These are phyloP conservation scores for Neospermospora avenae DNA, from an alignment of 2,329 filamentous ascomycete genomes.

Conservation along the genomic window DNA sequence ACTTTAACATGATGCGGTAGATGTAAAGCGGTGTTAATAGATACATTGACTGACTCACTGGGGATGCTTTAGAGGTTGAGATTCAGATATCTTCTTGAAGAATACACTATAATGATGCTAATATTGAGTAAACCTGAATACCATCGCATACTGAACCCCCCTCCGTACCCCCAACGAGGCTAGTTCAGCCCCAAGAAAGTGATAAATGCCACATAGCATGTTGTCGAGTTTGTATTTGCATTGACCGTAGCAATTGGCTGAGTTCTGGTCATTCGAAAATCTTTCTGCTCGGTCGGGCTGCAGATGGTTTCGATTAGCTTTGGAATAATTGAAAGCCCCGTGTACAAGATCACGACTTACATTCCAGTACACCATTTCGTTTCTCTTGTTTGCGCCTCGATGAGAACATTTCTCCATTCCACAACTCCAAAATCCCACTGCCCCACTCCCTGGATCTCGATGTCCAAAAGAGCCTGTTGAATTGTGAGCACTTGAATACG, in stretches of 20 bases:
- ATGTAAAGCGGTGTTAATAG: background rate
- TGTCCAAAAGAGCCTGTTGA: background rate
- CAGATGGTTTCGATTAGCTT: background rate
- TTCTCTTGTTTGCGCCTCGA: constrained; percentile 4
- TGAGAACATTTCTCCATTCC: background rate
- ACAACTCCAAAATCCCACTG: constrained; percentile 6
- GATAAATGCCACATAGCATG: constrained; percentile 2
- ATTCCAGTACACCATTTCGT: constrained; percentile 1
- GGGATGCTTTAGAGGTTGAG: background rate
- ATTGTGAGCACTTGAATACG: background rate
- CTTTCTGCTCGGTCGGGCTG: background rate
- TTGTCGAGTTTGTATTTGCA: background rate
- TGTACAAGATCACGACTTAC: background rate
- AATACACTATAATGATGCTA: background rate
- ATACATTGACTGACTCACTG: background rate
- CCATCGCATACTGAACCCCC: background rate
- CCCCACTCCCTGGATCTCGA: background rate
- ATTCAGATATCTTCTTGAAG: background rate
- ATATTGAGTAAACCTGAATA: background rate
- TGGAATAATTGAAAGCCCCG: background rate
- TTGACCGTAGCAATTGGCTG: background rate
- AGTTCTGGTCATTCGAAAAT: background rate
- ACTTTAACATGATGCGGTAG: background rate
- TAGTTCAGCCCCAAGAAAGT: background rate
- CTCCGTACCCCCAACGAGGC: too few relatives aligned